These are phyloP conservation scores for Zea mays DNA, from an alignment of 176 grass and related monocot genomes.

Conservation along the genomic window Zm-B73-REFERENCE-NAM-5.0 NC_050097.1:20688001-20688500, in stretches of 20 bases:
- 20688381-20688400: slow-evolving; percentile 21
- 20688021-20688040: neutral
- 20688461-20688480: slow-evolving; percentile 93
- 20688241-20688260: neutral
- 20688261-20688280: slow-evolving; percentile 11
- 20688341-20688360: slow-evolving; percentile 1
- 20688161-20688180: neutral
- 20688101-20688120: neutral
- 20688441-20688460: slow-evolving; percentile 85
- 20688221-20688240: neutral
- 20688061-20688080: neutral
- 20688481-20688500: slow-evolving; percentile 80
- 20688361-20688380: neutral
- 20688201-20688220: too few relatives aligned
- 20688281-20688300: neutral
- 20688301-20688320: neutral
- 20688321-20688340: neutral
- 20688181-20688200: neutral
- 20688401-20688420: slow-evolving; percentile 41
- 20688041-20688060: neutral
- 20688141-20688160: neutral
- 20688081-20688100: neutral
- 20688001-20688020: neutral
- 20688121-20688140: neutral
- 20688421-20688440: slow-evolving; percentile 93